Conservation (phyloP, 2,329 filamentous ascomycete genomes). For the Tolypocladium paradoxum region DNA sequence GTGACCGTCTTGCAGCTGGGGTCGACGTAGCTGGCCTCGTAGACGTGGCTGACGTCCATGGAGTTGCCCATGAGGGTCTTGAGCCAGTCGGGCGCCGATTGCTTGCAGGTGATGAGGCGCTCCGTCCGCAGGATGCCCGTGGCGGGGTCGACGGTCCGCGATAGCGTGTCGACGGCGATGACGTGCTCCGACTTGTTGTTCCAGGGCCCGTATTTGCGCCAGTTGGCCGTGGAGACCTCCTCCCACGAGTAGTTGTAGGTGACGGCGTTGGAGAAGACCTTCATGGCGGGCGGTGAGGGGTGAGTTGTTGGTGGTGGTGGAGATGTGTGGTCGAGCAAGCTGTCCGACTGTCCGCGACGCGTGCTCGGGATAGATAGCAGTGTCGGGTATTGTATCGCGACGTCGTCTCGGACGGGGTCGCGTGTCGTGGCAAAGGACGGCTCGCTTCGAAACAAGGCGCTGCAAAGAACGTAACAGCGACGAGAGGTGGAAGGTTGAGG, state of each 20-base stretch:
- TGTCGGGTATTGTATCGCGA: not conserved
- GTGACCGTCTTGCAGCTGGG: conserved; percentile 74
- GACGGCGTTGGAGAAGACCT: conserved; percentile 83
- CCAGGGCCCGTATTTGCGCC: conserved; percentile 98
- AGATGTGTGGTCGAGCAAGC: not conserved
- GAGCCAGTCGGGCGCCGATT: conserved; percentile 67
- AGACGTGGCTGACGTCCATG: conserved; percentile 75
- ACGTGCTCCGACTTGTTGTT: conserved; percentile 98
- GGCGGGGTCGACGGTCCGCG: conserved; percentile 47
- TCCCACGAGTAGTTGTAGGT: conserved; percentile 98
- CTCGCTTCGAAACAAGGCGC: not conserved
- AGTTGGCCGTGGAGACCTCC: conserved; percentile 94
- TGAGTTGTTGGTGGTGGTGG: not conserved
- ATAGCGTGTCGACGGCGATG: conserved; percentile 86
- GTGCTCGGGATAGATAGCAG: not conserved
- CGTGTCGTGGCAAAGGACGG: not conserved
- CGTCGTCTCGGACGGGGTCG: not conserved
- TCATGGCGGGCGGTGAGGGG: conserved; percentile 48
- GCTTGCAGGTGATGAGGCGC: conserved; percentile 51
- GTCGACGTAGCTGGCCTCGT: conserved; percentile 93
- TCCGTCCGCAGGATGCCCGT: conserved; percentile 53
- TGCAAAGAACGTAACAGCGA: not conserved
- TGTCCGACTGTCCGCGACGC: not conserved
- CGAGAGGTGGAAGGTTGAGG: not conserved
- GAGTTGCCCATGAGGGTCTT: conserved; percentile 63